Conservation (phyloP, 2,329 filamentous ascomycete species). For the Leptodontidium sp. region DNA sequence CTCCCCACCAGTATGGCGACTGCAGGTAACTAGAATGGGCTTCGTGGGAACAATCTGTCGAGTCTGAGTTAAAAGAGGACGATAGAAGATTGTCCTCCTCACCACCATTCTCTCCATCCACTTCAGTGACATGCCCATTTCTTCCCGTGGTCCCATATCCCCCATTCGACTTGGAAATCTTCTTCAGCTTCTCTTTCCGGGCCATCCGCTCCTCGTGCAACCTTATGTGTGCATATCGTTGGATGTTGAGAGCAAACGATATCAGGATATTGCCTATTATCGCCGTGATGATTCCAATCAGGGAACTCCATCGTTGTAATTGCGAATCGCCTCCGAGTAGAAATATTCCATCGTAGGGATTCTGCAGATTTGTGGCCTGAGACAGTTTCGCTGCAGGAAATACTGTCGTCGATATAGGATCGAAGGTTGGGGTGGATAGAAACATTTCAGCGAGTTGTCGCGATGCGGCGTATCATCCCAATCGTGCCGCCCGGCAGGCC, state of each 20-base stretch:
- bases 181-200: slow-evolving; percentile 61
- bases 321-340: slow-evolving; percentile 51
- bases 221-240: slow-evolving; percentile 92
- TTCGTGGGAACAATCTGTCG: slow-evolving; percentile 50
- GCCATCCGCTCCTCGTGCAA: slow-evolving; percentile 75
- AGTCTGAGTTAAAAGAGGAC: slow-evolving; percentile 54
- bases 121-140: slow-evolving; percentile 39
- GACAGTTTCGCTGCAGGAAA: slow-evolving; percentile 24
- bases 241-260: slow-evolving; percentile 93
- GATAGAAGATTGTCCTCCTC: slow-evolving; percentile 61
- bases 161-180: slow-evolving; percentile 50
- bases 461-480: slow-evolving; percentile 36
- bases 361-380: not conserved
- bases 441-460: slow-evolving; percentile 41
- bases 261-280: slow-evolving; percentile 94
- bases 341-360: not conserved
- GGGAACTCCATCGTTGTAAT: slow-evolving; percentile 81
- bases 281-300: slow-evolving; percentile 94
- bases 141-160: slow-evolving; percentile 51
- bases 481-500: slow-evolving; percentile 29
- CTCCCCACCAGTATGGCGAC: slow-evolving; percentile 96
- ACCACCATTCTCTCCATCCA: slow-evolving; percentile 48
- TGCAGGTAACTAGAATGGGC: slow-evolving; percentile 75
- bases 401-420: slow-evolving; percentile 33
- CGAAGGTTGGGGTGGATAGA: slow-evolving; percentile 37